phyloP scores from a whole-genome alignment of 371 early-diverging fungal species.

The Mucor mucedo region DNA sequence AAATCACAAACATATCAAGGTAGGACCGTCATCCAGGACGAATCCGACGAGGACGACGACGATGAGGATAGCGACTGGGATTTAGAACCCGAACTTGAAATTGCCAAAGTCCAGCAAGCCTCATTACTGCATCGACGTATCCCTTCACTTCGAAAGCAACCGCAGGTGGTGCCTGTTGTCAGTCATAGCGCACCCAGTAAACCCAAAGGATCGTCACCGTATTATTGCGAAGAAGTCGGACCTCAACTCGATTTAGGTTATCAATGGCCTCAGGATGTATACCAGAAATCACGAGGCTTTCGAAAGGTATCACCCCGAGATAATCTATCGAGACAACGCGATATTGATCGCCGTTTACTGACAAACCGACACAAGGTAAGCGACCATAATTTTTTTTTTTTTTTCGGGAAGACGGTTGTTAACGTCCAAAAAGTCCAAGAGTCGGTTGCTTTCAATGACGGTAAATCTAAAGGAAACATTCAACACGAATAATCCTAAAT shows the following conservation, averaged over 20 bases:
- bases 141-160: constrained; percentile 17
- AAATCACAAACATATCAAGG: background rate
- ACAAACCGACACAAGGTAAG: constrained; percentile 18
- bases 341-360: constrained; percentile 7
- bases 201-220: constrained; percentile 9
- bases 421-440: background rate
- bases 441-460: constrained; percentile 36
- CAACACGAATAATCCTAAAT: constrained; percentile 71
- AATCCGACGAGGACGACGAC: constrained; percentile 4
- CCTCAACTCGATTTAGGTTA: constrained; percentile 39
- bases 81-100: constrained; percentile 41
- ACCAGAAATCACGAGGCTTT: constrained; percentile 8
- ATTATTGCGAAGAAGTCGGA: constrained; percentile 37
- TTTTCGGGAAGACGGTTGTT: background rate
- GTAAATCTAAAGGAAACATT: constrained; percentile 72
- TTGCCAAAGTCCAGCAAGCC: constrained; percentile 27
- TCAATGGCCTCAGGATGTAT: constrained; percentile 35
- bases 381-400: background rate
- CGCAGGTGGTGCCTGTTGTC: background rate
- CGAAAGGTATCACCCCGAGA: background rate
- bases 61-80: constrained; percentile 36
- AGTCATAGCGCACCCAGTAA: background rate
- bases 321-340: constrained; percentile 1
- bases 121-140: constrained; percentile 15
- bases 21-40: background rate